These are phyloP conservation scores for Brettanomyces sp. DNA, from an alignment of 805 yeast species.

Conservation along the genomic window DNA sequence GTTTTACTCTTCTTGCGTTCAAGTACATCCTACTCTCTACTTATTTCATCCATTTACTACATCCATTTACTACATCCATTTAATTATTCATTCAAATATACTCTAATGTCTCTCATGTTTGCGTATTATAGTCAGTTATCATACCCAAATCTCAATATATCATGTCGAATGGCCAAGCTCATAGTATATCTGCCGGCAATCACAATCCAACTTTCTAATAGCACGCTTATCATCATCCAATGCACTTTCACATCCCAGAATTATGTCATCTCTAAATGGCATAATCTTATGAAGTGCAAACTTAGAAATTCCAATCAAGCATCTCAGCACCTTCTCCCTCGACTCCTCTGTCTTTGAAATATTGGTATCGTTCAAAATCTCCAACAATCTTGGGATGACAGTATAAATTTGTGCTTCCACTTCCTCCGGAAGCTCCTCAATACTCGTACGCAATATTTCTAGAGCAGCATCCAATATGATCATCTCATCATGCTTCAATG, in stretches of 20 bases:
- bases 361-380: conserved; percentile 17
- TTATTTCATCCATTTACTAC: too few relatives aligned
- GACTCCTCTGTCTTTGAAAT: conserved; percentile 31
- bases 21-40: too few relatives aligned
- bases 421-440: conserved; percentile 45
- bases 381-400: conserved; percentile 46
- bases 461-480: conserved; percentile 18
- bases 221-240: conserved; percentile 68
- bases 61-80: too few relatives aligned
- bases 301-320: conserved; percentile 37
- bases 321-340: conserved; percentile 32
- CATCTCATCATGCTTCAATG: conserved; percentile 28
- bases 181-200: conserved; percentile 68
- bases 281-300: conserved; percentile 33
- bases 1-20: too few relatives aligned
- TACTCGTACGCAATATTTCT: conserved; percentile 22
- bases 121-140: not conserved
- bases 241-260: conserved; percentile 37
- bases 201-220: conserved; percentile 70
- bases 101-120: too few relatives aligned
- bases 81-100: too few relatives aligned
- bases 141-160: not conserved
- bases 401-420: conserved; percentile 45
- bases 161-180: conserved; percentile 30
- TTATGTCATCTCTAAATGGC: conserved; percentile 42